These are phyloP conservation scores for Microdochium bolleyi DNA, from an alignment of 2,329 filamentous ascomycete genomes.

Conservation along the genomic window DNA sequence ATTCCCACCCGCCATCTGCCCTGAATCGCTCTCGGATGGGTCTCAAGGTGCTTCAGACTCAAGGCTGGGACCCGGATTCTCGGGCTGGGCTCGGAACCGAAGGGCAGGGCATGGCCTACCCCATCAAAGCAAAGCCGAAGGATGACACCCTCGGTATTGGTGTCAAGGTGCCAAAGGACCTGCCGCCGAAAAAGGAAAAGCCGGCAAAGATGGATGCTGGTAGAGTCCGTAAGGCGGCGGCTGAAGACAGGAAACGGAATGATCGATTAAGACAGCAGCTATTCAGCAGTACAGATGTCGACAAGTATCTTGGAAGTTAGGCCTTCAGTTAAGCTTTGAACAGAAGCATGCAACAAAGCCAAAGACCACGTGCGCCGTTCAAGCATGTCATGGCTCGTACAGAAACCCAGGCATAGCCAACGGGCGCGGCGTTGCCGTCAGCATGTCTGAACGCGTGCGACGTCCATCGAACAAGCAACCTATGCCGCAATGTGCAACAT, in stretches of 20 bases:
- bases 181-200: constrained; percentile 29
- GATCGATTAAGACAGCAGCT: constrained; percentile 63
- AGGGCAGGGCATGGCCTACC: constrained; percentile 67
- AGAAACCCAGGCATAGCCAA: no score
- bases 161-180: constrained; percentile 30
- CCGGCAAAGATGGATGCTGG: constrained; percentile 58
- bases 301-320: constrained; percentile 56
- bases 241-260: constrained; percentile 52
- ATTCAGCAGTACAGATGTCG: constrained; percentile 66
- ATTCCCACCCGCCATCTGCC: constrained; percentile 65
- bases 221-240: constrained; percentile 53
- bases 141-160: constrained; percentile 70
- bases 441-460: no score
- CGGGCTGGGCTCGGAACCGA: constrained; percentile 62
- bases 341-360: not conserved
- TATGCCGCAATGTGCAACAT: not conserved
- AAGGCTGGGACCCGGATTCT: constrained; percentile 70
- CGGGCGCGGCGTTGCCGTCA: not conserved
- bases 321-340: not conserved
- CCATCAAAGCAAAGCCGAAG: constrained; percentile 66
- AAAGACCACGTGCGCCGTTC: not conserved
- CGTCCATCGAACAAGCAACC: not conserved
- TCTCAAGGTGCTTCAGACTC: constrained; percentile 53
- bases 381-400: no score
- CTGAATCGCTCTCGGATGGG: constrained; percentile 66